A percentile compares a stretch with the other conserved stretches of the same genome.
These are phyloP conservation scores for Aphanomyces cochlioides DNA, from an alignment of 352 stramenopile genomes.

Conservation along the genomic window DNA sequence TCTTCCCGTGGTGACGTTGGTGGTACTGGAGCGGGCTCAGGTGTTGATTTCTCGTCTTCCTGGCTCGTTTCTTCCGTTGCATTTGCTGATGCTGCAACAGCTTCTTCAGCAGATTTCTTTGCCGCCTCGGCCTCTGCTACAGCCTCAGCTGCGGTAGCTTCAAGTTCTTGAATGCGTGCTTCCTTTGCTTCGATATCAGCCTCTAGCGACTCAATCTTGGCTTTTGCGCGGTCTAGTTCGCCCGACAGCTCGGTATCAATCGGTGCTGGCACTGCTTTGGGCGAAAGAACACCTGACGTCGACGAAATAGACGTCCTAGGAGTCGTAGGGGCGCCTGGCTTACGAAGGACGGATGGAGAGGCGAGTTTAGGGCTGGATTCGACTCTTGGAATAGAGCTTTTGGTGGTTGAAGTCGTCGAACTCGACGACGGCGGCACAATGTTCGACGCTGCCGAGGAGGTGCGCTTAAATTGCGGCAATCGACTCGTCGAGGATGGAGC, in stretches of 20 bases:
- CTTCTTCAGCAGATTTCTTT: background rate
- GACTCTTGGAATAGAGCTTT: background rate
- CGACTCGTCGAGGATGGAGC: slow-evolving; percentile 21
- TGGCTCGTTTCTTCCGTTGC: background rate
- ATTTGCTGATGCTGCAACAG: background rate
- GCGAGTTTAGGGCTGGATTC: slow-evolving; percentile 17
- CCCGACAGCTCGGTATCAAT: background rate
- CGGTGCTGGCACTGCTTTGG: background rate
- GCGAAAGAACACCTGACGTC: background rate
- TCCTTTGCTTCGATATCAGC: slow-evolving; percentile 20
- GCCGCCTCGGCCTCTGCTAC: background rate
- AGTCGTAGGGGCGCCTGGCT: background rate
- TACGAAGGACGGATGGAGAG: background rate
- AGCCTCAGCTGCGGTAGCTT: background rate
- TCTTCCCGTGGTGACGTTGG: background rate
- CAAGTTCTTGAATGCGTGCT: slow-evolving; percentile 8
- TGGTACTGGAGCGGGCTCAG: background rate
- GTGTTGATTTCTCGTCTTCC: background rate
- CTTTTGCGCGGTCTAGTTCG: slow-evolving; percentile 16
- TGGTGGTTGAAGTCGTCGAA: background rate
- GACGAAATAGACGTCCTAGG: background rate
- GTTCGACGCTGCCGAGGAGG: slow-evolving; percentile 5
- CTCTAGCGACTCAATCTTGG: slow-evolving; percentile 17
- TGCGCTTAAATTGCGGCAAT: slow-evolving; percentile 21
- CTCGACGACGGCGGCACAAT: background rate